Evolutionary conservation across 768 basidiomycete genomes (phyloP).

Genomic region (Lentinula detonsa): DNA sequence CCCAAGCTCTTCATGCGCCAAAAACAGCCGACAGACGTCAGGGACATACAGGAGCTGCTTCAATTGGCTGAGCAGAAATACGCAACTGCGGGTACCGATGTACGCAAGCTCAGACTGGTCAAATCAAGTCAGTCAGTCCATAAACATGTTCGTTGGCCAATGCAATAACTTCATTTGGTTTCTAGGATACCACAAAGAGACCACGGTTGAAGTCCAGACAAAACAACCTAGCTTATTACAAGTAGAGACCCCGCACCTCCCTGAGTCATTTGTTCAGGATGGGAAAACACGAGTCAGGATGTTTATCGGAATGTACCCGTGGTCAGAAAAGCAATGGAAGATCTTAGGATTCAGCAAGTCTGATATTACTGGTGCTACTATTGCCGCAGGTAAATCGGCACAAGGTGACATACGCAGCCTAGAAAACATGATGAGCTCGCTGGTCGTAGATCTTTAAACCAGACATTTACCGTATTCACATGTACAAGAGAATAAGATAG

Average conservation of each 20-base stretch:
- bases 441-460: background rate
- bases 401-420: background rate
- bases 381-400: background rate
- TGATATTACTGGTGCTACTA: background rate
- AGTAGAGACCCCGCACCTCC: conserved; percentile 5
- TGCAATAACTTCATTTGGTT: background rate
- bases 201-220: background rate
- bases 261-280: conserved; percentile 8
- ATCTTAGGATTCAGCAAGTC: conserved; percentile 8
- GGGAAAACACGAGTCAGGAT: conserved; percentile 7
- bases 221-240: background rate
- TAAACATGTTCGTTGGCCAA: too few species aligned
- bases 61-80: conserved; percentile 24
- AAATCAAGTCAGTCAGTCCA: background rate
- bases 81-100: background rate
- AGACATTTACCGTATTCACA: too few species aligned
- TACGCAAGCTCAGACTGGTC: background rate
- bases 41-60: conserved; percentile 36
- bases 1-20: conserved; percentile 21
- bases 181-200: background rate
- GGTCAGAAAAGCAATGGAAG: conserved; percentile 6
- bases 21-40: conserved; percentile 34
- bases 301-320: conserved; percentile 3
- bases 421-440: background rate
- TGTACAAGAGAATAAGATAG: too few species aligned